Conservation (phyloP, 2,329 filamentous ascomycete genomes). For the Cladosporium velox region DNA sequence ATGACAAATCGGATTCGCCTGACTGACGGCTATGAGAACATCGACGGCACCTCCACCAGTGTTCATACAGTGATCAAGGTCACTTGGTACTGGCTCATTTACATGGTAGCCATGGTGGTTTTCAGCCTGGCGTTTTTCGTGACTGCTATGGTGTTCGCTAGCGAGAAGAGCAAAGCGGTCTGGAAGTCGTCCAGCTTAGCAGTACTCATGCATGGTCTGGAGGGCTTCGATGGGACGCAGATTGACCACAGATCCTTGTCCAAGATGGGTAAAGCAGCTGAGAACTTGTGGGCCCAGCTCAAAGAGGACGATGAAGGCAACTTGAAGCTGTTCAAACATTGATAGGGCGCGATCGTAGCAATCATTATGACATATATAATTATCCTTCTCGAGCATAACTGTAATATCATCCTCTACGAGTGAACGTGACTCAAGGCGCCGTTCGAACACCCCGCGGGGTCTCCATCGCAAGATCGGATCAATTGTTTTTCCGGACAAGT, state of each 20-base stretch:
- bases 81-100: not conserved
- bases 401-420: not conserved
- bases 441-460: conserved; percentile 1
- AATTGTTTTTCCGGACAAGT: not conserved
- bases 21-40: too few relatives aligned
- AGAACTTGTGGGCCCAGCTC: not conserved
- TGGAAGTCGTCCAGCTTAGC: conserved; percentile 17
- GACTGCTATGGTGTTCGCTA: not conserved
- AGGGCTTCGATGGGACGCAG: not conserved
- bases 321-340: not conserved
- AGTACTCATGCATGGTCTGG: conserved; percentile 6
- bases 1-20: not conserved
- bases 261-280: conserved; percentile 1
- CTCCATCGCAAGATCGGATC: conserved; percentile 6
- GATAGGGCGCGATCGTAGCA: not conserved
- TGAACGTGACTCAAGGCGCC: not conserved
- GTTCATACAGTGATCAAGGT: not conserved
- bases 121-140: not conserved
- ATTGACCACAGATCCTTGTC: not conserved
- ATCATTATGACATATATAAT: not conserved
- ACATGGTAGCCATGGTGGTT: not conserved
- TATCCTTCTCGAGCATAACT: not conserved
- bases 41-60: not conserved
- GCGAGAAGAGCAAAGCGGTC: conserved; percentile 1
- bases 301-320: not conserved